Conservation (phyloP, 2,329 filamentous ascomycete genomes). For the Pyrenophora seminiperda region DNA sequence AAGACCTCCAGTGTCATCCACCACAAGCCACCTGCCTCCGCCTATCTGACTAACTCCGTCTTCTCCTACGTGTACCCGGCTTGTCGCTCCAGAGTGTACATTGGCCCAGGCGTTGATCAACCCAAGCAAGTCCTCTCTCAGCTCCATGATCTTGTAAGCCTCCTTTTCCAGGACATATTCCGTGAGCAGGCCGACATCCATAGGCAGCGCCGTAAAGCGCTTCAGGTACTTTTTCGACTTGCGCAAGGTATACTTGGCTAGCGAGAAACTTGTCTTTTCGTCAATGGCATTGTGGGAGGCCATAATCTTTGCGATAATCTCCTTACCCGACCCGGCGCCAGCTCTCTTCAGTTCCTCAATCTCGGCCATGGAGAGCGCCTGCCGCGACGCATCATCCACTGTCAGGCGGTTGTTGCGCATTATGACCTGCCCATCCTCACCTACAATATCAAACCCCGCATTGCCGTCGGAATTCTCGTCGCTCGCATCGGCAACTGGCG, state of each 20-base stretch:
- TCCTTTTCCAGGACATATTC: conserved; percentile 85
- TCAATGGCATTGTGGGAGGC: conserved; percentile 87
- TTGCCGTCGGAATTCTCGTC: conserved; percentile 43
- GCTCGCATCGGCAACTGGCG: conserved; percentile 45
- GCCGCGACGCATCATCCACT: conserved; percentile 67
- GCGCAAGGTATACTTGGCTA: conserved; percentile 93
- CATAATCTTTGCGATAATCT: conserved; percentile 91
- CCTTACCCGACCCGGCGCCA: conserved; percentile 78
- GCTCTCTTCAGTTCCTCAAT: conserved; percentile 75
- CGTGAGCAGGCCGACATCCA: conserved; percentile 77
- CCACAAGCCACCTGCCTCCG: conserved; percentile 74
- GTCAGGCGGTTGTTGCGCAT: conserved; percentile 68
- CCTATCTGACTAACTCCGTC: conserved; percentile 46
- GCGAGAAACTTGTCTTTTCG: conserved; percentile 90
- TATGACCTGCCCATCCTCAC: conserved; percentile 55
- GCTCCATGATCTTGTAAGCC: conserved; percentile 77
- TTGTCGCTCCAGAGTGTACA: conserved; percentile 71
- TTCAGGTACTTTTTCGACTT: conserved; percentile 94
- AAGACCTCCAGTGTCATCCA: conserved; percentile 86
- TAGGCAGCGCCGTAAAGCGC: conserved; percentile 80
- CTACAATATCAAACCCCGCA: conserved; percentile 53
- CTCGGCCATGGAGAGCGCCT: conserved; percentile 74
- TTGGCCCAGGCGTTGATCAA: conserved; percentile 89
- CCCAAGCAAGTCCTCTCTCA: conserved; percentile 81
- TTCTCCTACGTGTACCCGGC: conserved; percentile 32